Base-by-base conservation (phyloP, 2,329 filamentous ascomycete genomes). In the Parastagonospora nodorum region DNA sequence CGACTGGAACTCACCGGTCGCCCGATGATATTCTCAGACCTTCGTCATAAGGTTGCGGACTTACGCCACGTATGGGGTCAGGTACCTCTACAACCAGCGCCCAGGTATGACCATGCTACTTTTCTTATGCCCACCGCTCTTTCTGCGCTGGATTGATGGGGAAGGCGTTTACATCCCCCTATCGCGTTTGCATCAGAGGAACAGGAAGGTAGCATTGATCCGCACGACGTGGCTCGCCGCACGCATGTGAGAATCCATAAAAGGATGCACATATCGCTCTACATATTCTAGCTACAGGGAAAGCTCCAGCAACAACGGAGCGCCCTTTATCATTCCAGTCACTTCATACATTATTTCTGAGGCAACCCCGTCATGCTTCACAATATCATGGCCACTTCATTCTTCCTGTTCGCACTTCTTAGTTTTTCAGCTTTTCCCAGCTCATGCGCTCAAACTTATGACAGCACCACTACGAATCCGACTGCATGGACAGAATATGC, bases 401-500 rank as follows among this genome's bases (percentile, higher is more conserved):
- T 27, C 24, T 8, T 33, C n/a, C 27, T 8, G 7, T 65, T 12
- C 42, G 66, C 4, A 45, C 19, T 43, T 33, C 29, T 27, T 33
- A 11, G 4, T 10, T 4, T 32, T 27, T 12, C 35, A 12, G 28
- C 61, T 39, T 30, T 60, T 14, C 42, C 65, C 65, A 67, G 67
- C 44, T 38, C 41, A 4, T 63, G 19, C 15, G 57, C 64, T 15
- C 58, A 65, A 59, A 64, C 57, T 27, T 8, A 41, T 15, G 42
- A 51, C 36, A 44, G 56, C 35, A 51, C 31, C 1, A 19, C 57
- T n/a, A 49, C 50, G n/a, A 53, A 64, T 40, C 59, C 68, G 8
- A 61, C 49, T 8, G 48, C 52, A 32, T 66, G 68, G 29, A 67
- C 68, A 2, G 49, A 66, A 15, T 52, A 66, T 8, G 77, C 75